Evolutionary conservation across 2,329 filamentous ascomycete species (phyloP), one percentile per base, ranked within the genome.

Genomic region (Diaporthe citri): DNA sequence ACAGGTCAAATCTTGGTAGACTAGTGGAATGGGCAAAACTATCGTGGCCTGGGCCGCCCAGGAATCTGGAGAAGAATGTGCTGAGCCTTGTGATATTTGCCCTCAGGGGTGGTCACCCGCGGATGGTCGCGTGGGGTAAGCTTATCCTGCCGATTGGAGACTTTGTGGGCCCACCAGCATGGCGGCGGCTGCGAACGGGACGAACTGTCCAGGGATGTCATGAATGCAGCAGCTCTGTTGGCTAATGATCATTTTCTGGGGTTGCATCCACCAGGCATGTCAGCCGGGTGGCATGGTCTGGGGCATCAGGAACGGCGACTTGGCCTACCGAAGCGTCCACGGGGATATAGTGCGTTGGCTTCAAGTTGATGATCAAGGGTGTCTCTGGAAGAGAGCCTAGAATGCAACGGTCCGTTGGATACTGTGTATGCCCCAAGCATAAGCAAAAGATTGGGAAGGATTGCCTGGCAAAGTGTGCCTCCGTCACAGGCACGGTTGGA

Each of bases 61-160:
- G 46, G 46, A 67, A 67, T 28, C 34, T 22, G 31, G 15, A 52
- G 41, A 67, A 39, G 46, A 67, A 67, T 67, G 46, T 67, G 64
- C 46, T 67, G 64, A 67, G 64, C 64, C 64, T 12, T 52, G 64
- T 67, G 64, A 67, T 66, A 36, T 25, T 48, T n/a, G 20, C 17
- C 62, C 62, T 5, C 60, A 51, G 62, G 62, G 62, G 43, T 66
- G 62, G 62, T 67, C 64, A 52, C 25, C 46, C 31, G 64, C 46
- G 64, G 15, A 28, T 67, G 64, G 64, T 67, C 64, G 64, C 64
- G 64, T 67, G 64, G 46, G 64, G 64, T 67, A 67, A 39, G 31
- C 31, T 28, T 36, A 15, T 67, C 31, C 31, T 39, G 46, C 46
- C 64, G 64, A 52, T 41, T 67, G 64, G 64, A 51, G 31, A 67